Evolutionary conservation across 1,139 yeast genomes (phyloP).

Genomic region (Meyerozyma carpophila): DNA sequence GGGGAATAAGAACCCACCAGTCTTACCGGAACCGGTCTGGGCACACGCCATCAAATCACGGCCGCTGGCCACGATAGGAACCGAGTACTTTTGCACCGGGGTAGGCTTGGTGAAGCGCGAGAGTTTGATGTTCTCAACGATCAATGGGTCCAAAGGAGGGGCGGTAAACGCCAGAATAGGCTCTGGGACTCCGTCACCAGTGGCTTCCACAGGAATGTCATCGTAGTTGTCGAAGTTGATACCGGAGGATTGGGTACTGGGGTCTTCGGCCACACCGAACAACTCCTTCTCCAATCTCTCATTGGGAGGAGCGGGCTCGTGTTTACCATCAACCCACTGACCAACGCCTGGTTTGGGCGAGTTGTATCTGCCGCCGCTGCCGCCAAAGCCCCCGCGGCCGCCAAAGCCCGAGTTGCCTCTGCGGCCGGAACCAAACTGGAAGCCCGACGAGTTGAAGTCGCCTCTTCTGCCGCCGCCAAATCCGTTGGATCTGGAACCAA

Average conservation of each 20-base stretch:
- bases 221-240: constrained; percentile 98
- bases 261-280: constrained; percentile 84
- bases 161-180: constrained; percentile 82
- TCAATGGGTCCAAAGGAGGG: constrained; percentile 86
- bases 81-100: constrained; percentile 97
- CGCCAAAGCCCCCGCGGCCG: constrained; percentile 27
- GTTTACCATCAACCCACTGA: constrained; percentile 82
- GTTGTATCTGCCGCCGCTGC: constrained; percentile 16
- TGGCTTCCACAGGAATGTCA: constrained; percentile 96
- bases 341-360: constrained; percentile 50
- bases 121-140: constrained; percentile 79
- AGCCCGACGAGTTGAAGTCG: constrained; percentile 19
- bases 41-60: constrained; percentile 99
- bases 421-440: constrained; percentile 19
- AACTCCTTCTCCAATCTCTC: constrained; percentile 70
- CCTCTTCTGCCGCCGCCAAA: constrained; percentile 13
- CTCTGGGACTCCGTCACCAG: constrained; percentile 94
- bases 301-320: constrained; percentile 75
- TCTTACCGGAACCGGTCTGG: constrained; percentile 99
- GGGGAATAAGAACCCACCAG: constrained; percentile 99
- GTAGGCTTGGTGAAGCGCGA: constrained; percentile 96
- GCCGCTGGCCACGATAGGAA: constrained; percentile 92
- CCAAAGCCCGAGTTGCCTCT: constrained; percentile 25
- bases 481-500: constrained; percentile 16
- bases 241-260: constrained; percentile 86